Percentiles rank a stretch among this genome's conserved stretches.
Evolutionary conservation across 805 yeast species (phyloP).

Genomic region (Barnettozyma vustinii): DNA sequence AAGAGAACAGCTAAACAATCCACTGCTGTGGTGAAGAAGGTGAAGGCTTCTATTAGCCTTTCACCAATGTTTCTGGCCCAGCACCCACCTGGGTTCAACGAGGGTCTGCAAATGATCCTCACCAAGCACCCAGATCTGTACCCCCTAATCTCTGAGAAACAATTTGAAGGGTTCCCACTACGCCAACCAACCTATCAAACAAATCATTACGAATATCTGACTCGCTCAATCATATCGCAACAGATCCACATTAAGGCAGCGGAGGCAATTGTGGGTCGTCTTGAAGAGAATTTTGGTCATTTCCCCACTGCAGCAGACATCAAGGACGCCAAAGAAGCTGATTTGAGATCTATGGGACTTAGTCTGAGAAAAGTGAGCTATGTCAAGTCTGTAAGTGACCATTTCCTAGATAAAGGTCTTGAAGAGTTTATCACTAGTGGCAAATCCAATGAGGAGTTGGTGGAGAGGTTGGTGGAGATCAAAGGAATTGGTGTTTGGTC

Average conservation of each 20-base stretch:
- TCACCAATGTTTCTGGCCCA: slow-evolving; percentile 22
- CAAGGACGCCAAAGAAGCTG: slow-evolving; percentile 35
- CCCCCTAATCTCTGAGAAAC: slow-evolving; percentile 20
- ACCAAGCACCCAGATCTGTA: slow-evolving; percentile 33
- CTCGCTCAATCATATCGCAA: slow-evolving; percentile 55
- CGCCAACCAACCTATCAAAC: slow-evolving; percentile 9
- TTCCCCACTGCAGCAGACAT: slow-evolving; percentile 41
- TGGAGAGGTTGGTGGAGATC: slow-evolving; percentile 43
- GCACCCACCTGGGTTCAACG: slow-evolving; percentile 30
- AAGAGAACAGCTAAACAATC: background rate
- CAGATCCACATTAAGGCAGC: slow-evolving; percentile 85
- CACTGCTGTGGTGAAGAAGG: slow-evolving; percentile 9
- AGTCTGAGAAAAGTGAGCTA: slow-evolving; percentile 65
- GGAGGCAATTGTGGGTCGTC: slow-evolving; percentile 46
- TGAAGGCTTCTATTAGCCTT: slow-evolving; percentile 12
- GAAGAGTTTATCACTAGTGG: slow-evolving; percentile 10
- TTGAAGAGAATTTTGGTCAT: slow-evolving; percentile 33
- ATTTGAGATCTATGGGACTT: slow-evolving; percentile 59
- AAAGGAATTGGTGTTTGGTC: slow-evolving; percentile 86
- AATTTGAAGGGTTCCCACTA: slow-evolving; percentile 27
- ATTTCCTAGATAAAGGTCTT: slow-evolving; percentile 36
- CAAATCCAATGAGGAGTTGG: slow-evolving; percentile 38
- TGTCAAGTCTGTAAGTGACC: slow-evolving; percentile 47
- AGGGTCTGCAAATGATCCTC: slow-evolving; percentile 31
- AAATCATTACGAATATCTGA: slow-evolving; percentile 37